Evolutionary conservation across 2,329 filamentous ascomycete species (phyloP), one percentile per base, ranked within the genome.

Genomic region (Chaetomium olivaceum): DNA sequence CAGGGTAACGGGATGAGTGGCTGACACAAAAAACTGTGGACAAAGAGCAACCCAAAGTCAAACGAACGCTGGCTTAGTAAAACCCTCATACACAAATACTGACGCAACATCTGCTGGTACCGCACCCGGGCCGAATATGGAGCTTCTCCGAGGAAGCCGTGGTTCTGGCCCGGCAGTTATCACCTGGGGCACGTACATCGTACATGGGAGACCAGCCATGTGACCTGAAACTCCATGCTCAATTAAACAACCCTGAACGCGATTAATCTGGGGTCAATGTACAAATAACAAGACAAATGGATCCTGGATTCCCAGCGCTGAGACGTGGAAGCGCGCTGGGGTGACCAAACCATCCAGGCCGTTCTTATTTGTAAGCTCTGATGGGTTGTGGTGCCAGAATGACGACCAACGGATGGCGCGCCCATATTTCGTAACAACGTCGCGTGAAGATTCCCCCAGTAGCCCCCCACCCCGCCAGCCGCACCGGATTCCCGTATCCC

Each of bases 201-300:
- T 31, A 31, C 33, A 36, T 27, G 50, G 25, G 50, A 23, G n/a
- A 27, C 50, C 39, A n/a, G 4, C 25, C 29, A n/a, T 7, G 46
- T 27, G 63, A 51, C 50, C 58, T 61, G 61, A 56, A 72, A 71
- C 70, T 68, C 71, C 69, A 64, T 69, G 63, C 68, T 69, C 62
- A 51, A 67, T 71, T 69, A 70, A 69, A 69, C 63, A 66, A 65
- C 64, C 66, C 66, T 61, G 67, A 63, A 66, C 60, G 56, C 67
- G 25, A 69, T 65, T 67, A 69, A 67, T 66, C 33, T 59, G 66
- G 65, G 62, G 65, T 61, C 69, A 70, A 69, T 70, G 68, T 71
- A 71, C 70, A 71, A 66, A 69, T 57, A 65, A 64, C 51, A 52
- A 59, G 61, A 62, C 50, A 67, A 65, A 64, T 19, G 62, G 58